Evolutionary conservation across 208 protist genomes (phyloP), one percentile per base, ranked within the genome.

Genomic region (Acanthamoeba royreba): DNA sequence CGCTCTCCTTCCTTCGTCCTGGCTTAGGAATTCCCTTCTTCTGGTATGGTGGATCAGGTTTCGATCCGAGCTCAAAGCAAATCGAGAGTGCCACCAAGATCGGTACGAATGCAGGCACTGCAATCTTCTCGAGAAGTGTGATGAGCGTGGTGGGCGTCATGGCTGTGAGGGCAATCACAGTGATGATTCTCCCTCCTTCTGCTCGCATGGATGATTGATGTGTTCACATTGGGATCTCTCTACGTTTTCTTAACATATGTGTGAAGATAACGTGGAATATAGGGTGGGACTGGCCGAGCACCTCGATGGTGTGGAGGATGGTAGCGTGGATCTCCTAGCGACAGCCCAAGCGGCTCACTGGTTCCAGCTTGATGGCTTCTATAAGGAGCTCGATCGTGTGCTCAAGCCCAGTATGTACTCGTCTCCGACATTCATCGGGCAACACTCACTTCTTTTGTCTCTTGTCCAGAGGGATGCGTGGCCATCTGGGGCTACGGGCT

Each of bases 401-500:
- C 52, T 90, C 45, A 90, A 90, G 53, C 83, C 83, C 4, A n/a
- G 74, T 85, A 49, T 42, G 40, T n/a, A 5, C 19, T 66, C 9
- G n/a, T n/a, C n/a, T n/a, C n/a, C n/a, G n/a, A n/a, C n/a, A n/a
- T n/a, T n/a, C n/a, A n/a, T n/a, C n/a, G n/a, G n/a, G n/a, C n/a
- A n/a, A n/a, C n/a, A n/a, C n/a, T n/a, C n/a, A n/a, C n/a, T n/a
- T n/a, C n/a, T n/a, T n/a, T n/a, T n/a, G n/a, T n/a, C n/a, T n/a
- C n/a, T n/a, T n/a, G n/a, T n/a, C n/a, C 38, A 90, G 83, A 46
- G 33, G 83, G 83, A 28, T 69, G 49, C 33, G 83, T 90, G 13
- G 83, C 83, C 31, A 55, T 90, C 25, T 90, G 83, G 83, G 83
- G 83, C 33, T 90, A 90, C 42, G 42, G 83, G 47, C 46, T 90